Percentiles rank a stretch among this genome's conserved stretches.
Evolutionary conservation across 306 rosid species (phyloP).

Genomic region (Sicyos edulis): DNA sequence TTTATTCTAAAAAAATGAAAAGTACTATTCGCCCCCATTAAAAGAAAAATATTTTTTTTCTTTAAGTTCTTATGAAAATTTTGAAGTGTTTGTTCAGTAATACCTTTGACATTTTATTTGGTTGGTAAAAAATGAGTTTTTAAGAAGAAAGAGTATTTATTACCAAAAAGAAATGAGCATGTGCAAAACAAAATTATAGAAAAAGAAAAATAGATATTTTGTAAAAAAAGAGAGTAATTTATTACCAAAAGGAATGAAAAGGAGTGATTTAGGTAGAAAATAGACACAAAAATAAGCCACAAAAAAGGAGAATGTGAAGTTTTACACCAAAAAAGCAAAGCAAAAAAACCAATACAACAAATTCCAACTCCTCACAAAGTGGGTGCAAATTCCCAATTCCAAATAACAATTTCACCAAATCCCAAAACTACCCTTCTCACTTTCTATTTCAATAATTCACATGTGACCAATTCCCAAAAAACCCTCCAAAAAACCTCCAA

Average conservation of each 20-base stretch:
- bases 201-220: background rate
- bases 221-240: background rate
- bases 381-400: background rate
- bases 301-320: background rate
- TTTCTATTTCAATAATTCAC: background rate
- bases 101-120: too few relatives aligned
- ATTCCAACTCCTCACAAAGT: constrained; percentile 1
- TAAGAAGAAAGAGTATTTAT: too few relatives aligned
- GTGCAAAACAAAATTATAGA: background rate
- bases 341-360: constrained; percentile 8
- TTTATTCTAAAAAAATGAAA: too few relatives aligned
- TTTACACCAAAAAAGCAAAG: constrained; percentile 3
- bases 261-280: background rate
- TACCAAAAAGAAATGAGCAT: too few relatives aligned
- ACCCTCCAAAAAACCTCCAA: background rate
- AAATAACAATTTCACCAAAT: background rate
- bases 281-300: background rate
- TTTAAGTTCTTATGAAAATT: too few relatives aligned
- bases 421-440: background rate
- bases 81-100: too few relatives aligned
- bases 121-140: background rate
- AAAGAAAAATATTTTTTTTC: too few relatives aligned
- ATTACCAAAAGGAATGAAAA: constrained; percentile 1
- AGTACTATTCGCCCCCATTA: too few relatives aligned
- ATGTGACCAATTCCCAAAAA: constrained; percentile 10